Evolutionary conservation across 805 yeast genomes (phyloP), one percentile per base, ranked within the genome.

Genomic region (Yarrowia phangngaensis): DNA sequence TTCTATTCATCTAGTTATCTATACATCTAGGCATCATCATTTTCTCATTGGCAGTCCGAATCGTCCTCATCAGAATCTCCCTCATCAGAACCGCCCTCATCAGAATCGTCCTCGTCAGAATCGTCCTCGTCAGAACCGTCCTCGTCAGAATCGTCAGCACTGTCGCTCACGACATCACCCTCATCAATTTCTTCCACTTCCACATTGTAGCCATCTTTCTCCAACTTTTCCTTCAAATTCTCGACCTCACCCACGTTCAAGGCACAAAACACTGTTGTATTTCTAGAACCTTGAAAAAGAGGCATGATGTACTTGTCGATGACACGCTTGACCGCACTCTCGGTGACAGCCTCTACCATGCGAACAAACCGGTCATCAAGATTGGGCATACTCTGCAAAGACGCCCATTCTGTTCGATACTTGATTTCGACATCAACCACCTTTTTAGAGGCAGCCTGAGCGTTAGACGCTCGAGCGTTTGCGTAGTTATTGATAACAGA

Each of bases 401-500:
- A 8, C 2, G 31, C 27, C 45, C 45, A 38, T 24, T 38, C 32
- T 7, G 19, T 27, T 17, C 45, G 15, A 65, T 51, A 74, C 76
- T 61, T 76, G 86, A 51, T 79, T 63, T 2, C 84, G 78, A 1
- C 95, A 41, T 29, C 35, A 95, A 53, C 94, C 72, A 55, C 77
- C 74, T 58, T 77, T 74, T 58, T 88, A 69, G 20, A 79, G 0
- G 95, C 81, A 30, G 75, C 72, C 51, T 73, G 73, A 33, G 70
- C 71, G 55, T 82, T 80, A n/a, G 80, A 73, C 55, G 84, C 89
- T 4, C 70, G 64, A 17, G 78, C 16, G 31, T 6, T 73, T 0
- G 95, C 94, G 40, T 84, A 68, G 8, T 74, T 69, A 56, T 82
- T 82, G 19, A 88, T 89, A 41, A 86, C 74, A 9, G 84, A 74